A percentile compares a stretch with the other conserved stretches of the same genome.
phyloP scores from a whole-genome alignment of 2,329 filamentous ascomycete genomes.

The Diaporthe sp. region DNA sequence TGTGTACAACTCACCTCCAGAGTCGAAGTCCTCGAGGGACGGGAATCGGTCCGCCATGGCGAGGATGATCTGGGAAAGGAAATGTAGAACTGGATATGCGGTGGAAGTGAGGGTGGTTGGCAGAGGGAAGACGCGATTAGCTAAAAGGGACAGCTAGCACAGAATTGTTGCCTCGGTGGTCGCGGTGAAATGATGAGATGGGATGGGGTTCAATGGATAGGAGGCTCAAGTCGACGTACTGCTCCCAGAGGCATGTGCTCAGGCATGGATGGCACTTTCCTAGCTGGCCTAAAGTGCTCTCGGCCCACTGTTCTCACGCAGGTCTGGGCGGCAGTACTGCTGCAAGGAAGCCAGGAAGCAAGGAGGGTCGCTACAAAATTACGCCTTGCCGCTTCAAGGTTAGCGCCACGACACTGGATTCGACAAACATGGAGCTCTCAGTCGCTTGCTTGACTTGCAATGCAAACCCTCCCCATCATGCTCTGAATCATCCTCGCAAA shows the following conservation, averaged over 20 bases:
- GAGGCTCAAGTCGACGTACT: slow-evolving; percentile 32
- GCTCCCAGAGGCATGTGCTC: slow-evolving; percentile 28
- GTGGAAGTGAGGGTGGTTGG: neutral
- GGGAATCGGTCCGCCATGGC: slow-evolving; percentile 85
- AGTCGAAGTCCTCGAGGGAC: slow-evolving; percentile 83
- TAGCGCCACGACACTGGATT: slow-evolving; percentile 18
- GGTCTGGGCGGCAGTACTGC: slow-evolving; percentile 1
- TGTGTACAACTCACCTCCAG: slow-evolving; percentile 63
- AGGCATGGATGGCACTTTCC: slow-evolving; percentile 33
- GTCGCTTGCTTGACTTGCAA: slow-evolving; percentile 30
- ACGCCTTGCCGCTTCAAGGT: neutral
- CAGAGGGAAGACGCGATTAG: neutral
- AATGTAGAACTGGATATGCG: neutral
- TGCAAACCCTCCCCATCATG: slow-evolving; percentile 31
- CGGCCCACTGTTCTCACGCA: slow-evolving; percentile 12
- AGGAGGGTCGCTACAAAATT: neutral
- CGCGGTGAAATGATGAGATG: slow-evolving; percentile 23
- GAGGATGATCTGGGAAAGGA: slow-evolving; percentile 34
- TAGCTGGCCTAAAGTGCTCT: slow-evolving; percentile 37
- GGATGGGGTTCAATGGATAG: slow-evolving; percentile 14
- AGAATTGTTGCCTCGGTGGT: slow-evolving; percentile 22
- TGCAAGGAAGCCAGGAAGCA: slow-evolving; percentile 3
- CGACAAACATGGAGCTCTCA: slow-evolving; percentile 31
- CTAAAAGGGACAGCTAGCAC: neutral
- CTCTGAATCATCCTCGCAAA: slow-evolving; percentile 28